Conservation (phyloP, 192 early-diverging fungal genomes). For the Linderina pennispora region DNA sequence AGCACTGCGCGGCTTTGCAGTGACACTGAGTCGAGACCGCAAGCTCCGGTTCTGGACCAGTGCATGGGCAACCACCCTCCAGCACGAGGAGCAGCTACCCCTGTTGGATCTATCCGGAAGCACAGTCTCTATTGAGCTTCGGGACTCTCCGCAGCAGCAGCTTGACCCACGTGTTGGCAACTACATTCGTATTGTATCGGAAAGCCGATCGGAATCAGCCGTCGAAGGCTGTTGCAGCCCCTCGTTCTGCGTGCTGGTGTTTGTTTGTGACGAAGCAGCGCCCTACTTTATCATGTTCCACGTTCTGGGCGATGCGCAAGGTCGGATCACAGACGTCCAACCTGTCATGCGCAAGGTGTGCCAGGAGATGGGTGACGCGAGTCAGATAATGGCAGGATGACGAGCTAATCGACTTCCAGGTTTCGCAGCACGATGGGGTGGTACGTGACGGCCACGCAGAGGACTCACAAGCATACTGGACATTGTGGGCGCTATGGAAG, state of each 20-base stretch:
- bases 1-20: slow-evolving; percentile 25
- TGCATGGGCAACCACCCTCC: slow-evolving; percentile 15
- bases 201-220: slow-evolving; percentile 23
- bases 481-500: slow-evolving; percentile 37
- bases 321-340: slow-evolving; percentile 14
- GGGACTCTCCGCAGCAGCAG: slow-evolving; percentile 4
- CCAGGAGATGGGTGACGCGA: slow-evolving; percentile 34
- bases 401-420: slow-evolving; percentile 39
- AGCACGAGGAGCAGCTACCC: slow-evolving; percentile 32
- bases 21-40: slow-evolving; percentile 42
- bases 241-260: slow-evolving; percentile 40
- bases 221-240: slow-evolving; percentile 7
- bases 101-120: slow-evolving; percentile 29
- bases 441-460: slow-evolving; percentile 21
- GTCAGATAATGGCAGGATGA: slow-evolving; percentile 44
- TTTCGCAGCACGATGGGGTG: slow-evolving; percentile 20
- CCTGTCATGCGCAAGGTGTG: slow-evolving; percentile 44
- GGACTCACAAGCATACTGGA: slow-evolving; percentile 8
- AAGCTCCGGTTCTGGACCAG: slow-evolving; percentile 42
- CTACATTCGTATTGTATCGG: slow-evolving; percentile 22
- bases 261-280: slow-evolving; percentile 40
- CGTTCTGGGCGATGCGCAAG: slow-evolving; percentile 11
- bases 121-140: slow-evolving; percentile 24
- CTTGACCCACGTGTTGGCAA: slow-evolving; percentile 13
- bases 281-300: slow-evolving; percentile 45